These are phyloP conservation scores for Acanthamoeba healyi DNA, from an alignment of 208 protist genomes.

Conservation along the genomic window DNA sequence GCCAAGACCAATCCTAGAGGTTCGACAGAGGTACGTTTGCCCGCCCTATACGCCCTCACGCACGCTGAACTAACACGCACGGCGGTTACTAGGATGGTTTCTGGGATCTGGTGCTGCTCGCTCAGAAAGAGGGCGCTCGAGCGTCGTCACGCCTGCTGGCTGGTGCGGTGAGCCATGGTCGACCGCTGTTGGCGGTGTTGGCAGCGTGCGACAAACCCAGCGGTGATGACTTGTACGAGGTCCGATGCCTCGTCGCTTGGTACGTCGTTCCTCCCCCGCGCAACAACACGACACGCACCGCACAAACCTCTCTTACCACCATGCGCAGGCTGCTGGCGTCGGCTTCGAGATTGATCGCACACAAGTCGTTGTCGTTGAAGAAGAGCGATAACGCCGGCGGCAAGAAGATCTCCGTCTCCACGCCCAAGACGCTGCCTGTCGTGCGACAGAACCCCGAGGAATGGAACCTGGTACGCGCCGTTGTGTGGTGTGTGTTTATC, in stretches of 20 bases:
- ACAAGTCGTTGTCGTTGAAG: neutral
- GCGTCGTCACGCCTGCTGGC: neutral
- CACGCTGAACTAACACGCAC: neutral
- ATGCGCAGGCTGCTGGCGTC: neutral
- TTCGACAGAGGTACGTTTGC: neutral
- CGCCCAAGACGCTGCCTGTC: neutral
- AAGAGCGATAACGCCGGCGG: neutral
- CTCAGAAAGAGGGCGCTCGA: neutral
- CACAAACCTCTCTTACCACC: neutral
- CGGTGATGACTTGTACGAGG: neutral
- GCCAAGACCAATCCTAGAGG: slow-evolving; percentile 5
- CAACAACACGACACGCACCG: neutral
- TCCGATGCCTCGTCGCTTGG: neutral
- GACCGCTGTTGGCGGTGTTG: slow-evolving; percentile 6
- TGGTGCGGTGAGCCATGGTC: neutral
- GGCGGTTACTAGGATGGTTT: slow-evolving; percentile 9
- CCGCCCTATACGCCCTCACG: neutral
- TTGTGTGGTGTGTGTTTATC: no score
- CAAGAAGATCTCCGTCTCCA: neutral
- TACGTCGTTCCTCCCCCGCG: neutral
- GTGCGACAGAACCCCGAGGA: neutral
- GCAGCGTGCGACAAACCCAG: neutral
- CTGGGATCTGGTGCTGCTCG: neutral
- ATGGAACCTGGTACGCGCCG: neutral
- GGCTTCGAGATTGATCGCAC: neutral